These are phyloP conservation scores for Odonthalia washingtoniensis DNA, from an alignment of 31 red algal genomes.

Conservation along the genomic window DNA sequence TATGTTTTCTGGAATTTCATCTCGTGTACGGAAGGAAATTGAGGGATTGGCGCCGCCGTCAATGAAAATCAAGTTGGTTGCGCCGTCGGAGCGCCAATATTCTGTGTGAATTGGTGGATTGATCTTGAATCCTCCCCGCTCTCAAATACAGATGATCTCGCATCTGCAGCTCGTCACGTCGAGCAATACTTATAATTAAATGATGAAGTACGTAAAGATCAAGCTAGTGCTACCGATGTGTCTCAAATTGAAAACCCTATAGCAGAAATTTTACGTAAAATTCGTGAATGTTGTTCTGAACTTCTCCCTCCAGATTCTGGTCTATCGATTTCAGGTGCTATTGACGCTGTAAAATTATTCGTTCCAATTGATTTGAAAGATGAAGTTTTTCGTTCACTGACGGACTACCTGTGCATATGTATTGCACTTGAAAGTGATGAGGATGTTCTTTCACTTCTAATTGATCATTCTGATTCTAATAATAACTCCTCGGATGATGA, in stretches of 20 bases:
- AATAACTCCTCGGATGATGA: constrained; percentile 25
- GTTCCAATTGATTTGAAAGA: constrained; percentile 70
- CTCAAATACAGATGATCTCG: constrained; percentile 96
- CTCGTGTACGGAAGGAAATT: constrained; percentile 94
- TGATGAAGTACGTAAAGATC: constrained; percentile 63
- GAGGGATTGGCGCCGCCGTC: constrained; percentile 86
- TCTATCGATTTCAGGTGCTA: no score
- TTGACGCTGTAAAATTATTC: no score
- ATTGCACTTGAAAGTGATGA: constrained; percentile 50
- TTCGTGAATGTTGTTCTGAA: constrained; percentile 24
- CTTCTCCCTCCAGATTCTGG: constrained; percentile 30
- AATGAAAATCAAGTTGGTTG: constrained; percentile 98
- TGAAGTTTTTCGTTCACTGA: constrained; percentile 63
- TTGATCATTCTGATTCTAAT: constrained; percentile 19
- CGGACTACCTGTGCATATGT: constrained; percentile 40
- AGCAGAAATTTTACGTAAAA: constrained; percentile 64
- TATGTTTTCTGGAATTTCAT: constrained; percentile 98
- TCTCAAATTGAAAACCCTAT: constrained; percentile 69
- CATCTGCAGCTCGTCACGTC: constrained; percentile 63
- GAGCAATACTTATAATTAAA: constrained; percentile 57
- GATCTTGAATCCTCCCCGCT: constrained; percentile 95
- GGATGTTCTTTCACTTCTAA: constrained; percentile 65
- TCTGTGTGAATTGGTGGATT: constrained; percentile 99
- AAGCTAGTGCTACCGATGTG: constrained; percentile 61
- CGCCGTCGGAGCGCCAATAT: constrained; percentile 95